Conservation (phyloP, 2,329 filamentous ascomycete species). For the Simplicillium aogashimaense region DNA sequence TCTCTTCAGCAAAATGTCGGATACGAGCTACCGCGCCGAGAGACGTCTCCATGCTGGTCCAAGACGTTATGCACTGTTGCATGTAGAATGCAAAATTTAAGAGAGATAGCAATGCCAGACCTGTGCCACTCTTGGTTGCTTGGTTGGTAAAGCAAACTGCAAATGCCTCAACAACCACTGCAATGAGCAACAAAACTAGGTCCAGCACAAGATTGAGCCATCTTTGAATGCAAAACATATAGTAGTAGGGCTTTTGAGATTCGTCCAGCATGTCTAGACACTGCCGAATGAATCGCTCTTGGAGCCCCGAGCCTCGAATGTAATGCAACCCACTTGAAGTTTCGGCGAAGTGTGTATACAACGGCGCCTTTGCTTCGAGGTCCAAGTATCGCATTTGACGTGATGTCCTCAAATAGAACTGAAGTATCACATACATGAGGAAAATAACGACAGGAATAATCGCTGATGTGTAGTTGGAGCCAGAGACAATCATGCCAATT, state of each 20-base stretch:
- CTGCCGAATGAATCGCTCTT: slow-evolving; percentile 25
- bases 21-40: not conserved
- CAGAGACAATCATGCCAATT: slow-evolving; percentile 8
- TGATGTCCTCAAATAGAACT: slow-evolving; percentile 22
- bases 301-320: slow-evolving; percentile 45
- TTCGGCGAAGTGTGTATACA: slow-evolving; percentile 27
- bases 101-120: slow-evolving; percentile 5
- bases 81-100: slow-evolving; percentile 13
- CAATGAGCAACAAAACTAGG: slow-evolving; percentile 32
- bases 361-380: slow-evolving; percentile 21
- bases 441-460: slow-evolving; percentile 13
- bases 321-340: slow-evolving; percentile 32
- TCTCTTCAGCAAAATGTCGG: not conserved
- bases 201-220: slow-evolving; percentile 42
- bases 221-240: slow-evolving; percentile 41
- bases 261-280: slow-evolving; percentile 36
- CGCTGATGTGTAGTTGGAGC: slow-evolving; percentile 17
- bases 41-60: not conserved
- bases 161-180: slow-evolving; percentile 31
- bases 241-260: slow-evolving; percentile 44
- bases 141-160: slow-evolving; percentile 18
- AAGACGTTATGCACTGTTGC: not conserved
- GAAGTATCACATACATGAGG: slow-evolving; percentile 16
- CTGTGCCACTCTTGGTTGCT: not conserved
- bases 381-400: slow-evolving; percentile 24